Evolutionary conservation across 148 eudicot species (phyloP).

Genomic region (Amaranthus cruentus): DNA sequence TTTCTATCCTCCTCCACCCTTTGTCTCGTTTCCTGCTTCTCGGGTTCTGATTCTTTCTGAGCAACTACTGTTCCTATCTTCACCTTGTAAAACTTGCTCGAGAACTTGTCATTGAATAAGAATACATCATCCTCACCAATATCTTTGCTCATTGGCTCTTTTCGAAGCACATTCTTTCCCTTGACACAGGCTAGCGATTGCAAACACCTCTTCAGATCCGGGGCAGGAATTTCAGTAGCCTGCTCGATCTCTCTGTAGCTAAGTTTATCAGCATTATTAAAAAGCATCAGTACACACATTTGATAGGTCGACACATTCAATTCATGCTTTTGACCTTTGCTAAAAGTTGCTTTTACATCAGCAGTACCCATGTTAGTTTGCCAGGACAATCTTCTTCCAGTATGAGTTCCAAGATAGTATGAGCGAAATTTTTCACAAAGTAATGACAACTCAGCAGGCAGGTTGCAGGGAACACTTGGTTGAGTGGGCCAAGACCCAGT

Average conservation of each 20-base stretch:
- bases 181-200: conserved; percentile 77
- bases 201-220: conserved; percentile 67
- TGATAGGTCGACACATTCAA: conserved; percentile 76
- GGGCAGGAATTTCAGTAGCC: conserved; percentile 64
- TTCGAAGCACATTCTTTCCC: conserved; percentile 73
- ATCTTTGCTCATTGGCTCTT: conserved; percentile 83
- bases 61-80: conserved; percentile 85
- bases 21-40: conserved; percentile 79
- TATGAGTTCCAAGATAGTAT: conserved; percentile 82
- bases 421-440: conserved; percentile 77
- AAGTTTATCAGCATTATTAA: conserved; percentile 62
- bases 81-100: conserved; percentile 73
- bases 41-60: conserved; percentile 83
- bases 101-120: conserved; percentile 65
- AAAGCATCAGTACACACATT: conserved; percentile 84
- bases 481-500: conserved; percentile 93
- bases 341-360: conserved; percentile 68
- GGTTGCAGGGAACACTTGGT: conserved; percentile 62
- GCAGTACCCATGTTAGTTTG: conserved; percentile 87
- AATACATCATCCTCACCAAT: conserved; percentile 57
- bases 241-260: conserved; percentile 76
- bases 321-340: conserved; percentile 75
- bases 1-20: conserved; percentile 81
- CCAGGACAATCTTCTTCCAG: conserved; percentile 73
- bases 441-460: conserved; percentile 64